Conservation (phyloP, 177 flowering plant genomes). For the Tripterygium wilfordii region DNA sequence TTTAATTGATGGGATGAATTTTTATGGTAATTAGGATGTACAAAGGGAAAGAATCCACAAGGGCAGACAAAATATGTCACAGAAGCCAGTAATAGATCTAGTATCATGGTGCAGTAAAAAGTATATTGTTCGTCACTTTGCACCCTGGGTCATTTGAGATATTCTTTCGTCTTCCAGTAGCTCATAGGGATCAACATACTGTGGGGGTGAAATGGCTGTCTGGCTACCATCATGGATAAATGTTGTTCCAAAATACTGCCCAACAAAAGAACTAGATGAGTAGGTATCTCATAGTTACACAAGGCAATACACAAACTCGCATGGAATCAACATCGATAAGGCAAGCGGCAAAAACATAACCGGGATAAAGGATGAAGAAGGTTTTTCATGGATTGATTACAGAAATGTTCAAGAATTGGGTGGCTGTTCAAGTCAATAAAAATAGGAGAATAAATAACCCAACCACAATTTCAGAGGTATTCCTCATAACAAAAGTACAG, state of each 20-base stretch:
- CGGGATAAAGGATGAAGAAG: no score
- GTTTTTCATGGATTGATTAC: no score
- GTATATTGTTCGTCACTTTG: slow-evolving; percentile 16
- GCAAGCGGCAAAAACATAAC: no score
- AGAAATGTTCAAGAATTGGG: no score
- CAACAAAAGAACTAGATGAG: slow-evolving; percentile 4
- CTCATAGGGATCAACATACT: slow-evolving; percentile 75
- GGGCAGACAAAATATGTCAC: not conserved
- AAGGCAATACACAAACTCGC: no score
- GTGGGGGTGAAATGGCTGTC: slow-evolving; percentile 36
- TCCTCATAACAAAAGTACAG: no score
- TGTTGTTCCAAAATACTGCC: slow-evolving; percentile 80
- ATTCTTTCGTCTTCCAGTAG: slow-evolving; percentile 83
- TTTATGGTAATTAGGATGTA: no score
- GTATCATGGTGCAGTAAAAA: not conserved
- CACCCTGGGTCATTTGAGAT: slow-evolving; percentile 43
- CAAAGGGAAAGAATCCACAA: slow-evolving; percentile 13
- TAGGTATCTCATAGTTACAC: not conserved
- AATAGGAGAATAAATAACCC: no score
- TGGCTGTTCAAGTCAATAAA: no score
- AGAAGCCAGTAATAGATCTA: slow-evolving; percentile 3
- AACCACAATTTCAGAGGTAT: no score
- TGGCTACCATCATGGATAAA: slow-evolving; percentile 73
- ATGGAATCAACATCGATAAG: no score
- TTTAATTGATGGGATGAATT: no score